Conservation (phyloP, 2,329 filamentous ascomycete genomes). For the Beauveria bassiana region DNA sequence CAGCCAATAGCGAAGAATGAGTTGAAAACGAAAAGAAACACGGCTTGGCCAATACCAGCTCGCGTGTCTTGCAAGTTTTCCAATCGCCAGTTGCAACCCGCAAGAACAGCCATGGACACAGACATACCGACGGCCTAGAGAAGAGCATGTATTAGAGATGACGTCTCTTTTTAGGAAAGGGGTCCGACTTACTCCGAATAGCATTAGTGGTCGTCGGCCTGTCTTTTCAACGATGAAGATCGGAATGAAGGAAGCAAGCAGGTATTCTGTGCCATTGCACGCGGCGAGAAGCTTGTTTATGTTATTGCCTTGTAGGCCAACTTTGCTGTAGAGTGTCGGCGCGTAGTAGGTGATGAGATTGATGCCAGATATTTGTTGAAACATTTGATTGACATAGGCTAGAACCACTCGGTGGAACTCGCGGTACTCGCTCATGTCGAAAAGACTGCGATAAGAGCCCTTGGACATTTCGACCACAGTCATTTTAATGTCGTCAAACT, state of each 20-base stretch:
- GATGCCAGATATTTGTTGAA: constrained; percentile 28
- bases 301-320: constrained; percentile 9
- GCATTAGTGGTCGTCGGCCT: constrained; percentile 4
- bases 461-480: constrained; percentile 28
- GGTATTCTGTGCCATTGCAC: constrained; percentile 19
- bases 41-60: constrained; percentile 10
- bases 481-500: constrained; percentile 4
- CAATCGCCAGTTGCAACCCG: constrained; percentile 6
- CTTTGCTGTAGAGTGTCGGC: constrained; percentile 14
- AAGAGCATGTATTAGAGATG: background rate
- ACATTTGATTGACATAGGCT: constrained; percentile 51
- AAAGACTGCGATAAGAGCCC: constrained; percentile 47
- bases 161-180: background rate
- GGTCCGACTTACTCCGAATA: constrained; percentile 2
- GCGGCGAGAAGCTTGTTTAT: constrained; percentile 13
- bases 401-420: constrained; percentile 48
- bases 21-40: constrained; percentile 58
- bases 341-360: constrained; percentile 24
- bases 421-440: constrained; percentile 48
- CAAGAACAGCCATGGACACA: constrained; percentile 11
- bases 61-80: background rate
- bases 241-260: constrained; percentile 9
- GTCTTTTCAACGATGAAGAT: constrained; percentile 9
- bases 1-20: constrained; percentile 57
- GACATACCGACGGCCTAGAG: constrained; percentile 8